A percentile compares a stretch with the other conserved stretches of the same genome.
Conservation (phyloP, 208 protist species). For the Polymyxa betae region DNA sequence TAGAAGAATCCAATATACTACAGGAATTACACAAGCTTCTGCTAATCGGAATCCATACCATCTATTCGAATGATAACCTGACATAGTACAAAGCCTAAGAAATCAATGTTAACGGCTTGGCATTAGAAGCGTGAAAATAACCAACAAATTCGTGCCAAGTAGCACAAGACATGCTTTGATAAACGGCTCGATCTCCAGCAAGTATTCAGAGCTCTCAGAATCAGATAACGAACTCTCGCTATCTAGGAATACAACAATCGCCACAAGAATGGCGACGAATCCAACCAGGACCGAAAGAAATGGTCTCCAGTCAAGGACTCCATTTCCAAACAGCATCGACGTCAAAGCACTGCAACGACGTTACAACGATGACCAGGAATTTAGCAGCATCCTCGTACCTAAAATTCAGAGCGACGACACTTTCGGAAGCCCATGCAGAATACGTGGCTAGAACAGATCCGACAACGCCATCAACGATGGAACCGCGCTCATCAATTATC, state of each 20-base stretch:
- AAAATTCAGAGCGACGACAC: neutral
- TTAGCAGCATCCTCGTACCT: neutral
- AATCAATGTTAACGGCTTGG: neutral
- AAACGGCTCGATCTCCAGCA: constrained; percentile 21
- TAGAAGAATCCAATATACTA: neutral
- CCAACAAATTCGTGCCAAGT: neutral
- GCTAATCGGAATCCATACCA: neutral
- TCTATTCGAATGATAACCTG: neutral
- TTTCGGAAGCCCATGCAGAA: neutral
- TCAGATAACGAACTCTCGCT: neutral
- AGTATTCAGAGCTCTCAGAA: neutral
- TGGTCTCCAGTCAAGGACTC: neutral
- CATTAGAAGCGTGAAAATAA: neutral
- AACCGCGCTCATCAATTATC: constrained; percentile 10
- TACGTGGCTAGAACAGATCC: neutral
- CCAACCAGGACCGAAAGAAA: neutral
- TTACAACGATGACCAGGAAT: neutral
- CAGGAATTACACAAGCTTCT: neutral
- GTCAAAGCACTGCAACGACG: neutral
- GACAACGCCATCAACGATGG: neutral
- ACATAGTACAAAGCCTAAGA: neutral
- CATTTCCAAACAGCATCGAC: neutral
- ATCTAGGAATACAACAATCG: neutral
- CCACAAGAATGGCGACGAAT: neutral
- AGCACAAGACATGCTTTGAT: constrained; percentile 25